These are phyloP conservation scores for Boletus tomentosulus DNA, from an alignment of 768 basidiomycete genomes.

Conservation along the genomic window DNA sequence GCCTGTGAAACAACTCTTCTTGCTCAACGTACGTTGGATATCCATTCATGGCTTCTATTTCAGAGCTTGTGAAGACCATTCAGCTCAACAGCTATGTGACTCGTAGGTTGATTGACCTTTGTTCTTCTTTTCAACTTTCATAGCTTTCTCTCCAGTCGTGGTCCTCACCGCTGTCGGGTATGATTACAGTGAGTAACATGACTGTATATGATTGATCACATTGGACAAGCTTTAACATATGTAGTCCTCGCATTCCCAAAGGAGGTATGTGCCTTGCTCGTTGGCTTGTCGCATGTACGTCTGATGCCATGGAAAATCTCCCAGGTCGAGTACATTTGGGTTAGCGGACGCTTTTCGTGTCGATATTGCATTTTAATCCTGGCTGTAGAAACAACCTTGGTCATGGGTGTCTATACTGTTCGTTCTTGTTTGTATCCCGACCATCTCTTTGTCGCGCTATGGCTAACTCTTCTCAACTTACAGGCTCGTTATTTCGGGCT, in stretches of 20 bases:
- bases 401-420: not conserved
- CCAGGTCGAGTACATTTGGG: conserved; percentile 1
- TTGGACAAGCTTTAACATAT: not conserved
- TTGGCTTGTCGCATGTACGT: not conserved
- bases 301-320: not conserved
- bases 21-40: not conserved
- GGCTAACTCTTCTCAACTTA: not conserved
- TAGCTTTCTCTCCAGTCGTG: not conserved
- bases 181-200: not conserved
- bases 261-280: not conserved
- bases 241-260: not conserved
- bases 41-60: not conserved
- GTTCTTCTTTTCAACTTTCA: too few species aligned
- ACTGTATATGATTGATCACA: not conserved
- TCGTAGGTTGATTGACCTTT: not conserved
- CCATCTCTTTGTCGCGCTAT: not conserved
- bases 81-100: not conserved
- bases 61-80: not conserved
- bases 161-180: not conserved
- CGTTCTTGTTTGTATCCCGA: not conserved
- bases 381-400: not conserved
- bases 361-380: not conserved
- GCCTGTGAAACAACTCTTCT: not conserved
- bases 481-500: conserved; percentile 1
- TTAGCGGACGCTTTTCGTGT: not conserved